A percentile compares a stretch with the other conserved stretches of the same genome.
Conservation (phyloP, 2,329 filamentous ascomycete genomes). For the Alternaria alternata region DNA sequence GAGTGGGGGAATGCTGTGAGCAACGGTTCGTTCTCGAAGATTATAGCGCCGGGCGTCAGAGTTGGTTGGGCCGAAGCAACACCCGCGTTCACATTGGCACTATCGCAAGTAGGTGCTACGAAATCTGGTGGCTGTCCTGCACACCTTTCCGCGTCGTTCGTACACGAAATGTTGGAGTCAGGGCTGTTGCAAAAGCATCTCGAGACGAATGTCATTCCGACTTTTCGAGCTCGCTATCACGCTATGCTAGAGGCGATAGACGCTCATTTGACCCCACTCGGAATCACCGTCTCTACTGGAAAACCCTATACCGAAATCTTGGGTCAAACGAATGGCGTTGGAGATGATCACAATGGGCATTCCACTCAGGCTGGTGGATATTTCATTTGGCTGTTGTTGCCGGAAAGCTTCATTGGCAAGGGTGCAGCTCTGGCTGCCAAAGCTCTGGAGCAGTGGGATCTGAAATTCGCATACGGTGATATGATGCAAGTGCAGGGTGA, state of each 20-base stretch:
- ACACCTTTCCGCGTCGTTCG: slow-evolving; percentile 62
- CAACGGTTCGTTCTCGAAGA: slow-evolving; percentile 90
- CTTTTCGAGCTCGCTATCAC: slow-evolving; percentile 59
- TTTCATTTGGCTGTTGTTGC: not conserved
- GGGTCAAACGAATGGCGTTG: not conserved
- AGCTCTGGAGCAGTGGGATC: slow-evolving; percentile 65
- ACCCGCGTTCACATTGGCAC: slow-evolving; percentile 63
- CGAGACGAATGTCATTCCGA: slow-evolving; percentile 57
- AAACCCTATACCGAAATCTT: not conserved
- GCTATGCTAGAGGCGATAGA: slow-evolving; percentile 65
- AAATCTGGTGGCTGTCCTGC: slow-evolving; percentile 64
- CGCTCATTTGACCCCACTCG: slow-evolving; percentile 61
- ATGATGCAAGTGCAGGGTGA: slow-evolving; percentile 65
- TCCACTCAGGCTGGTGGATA: not conserved
- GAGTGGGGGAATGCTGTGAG: slow-evolving; percentile 78
- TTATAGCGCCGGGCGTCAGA: slow-evolving; percentile 60
- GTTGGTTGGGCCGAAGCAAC: slow-evolving; percentile 83
- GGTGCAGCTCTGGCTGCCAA: slow-evolving; percentile 34
- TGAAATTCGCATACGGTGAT: slow-evolving; percentile 71
- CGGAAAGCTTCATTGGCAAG: not conserved
- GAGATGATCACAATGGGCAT: no score
- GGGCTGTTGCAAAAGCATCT: slow-evolving; percentile 61
- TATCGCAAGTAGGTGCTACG: slow-evolving; percentile 60
- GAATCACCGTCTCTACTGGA: not conserved
- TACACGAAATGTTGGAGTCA: slow-evolving; percentile 60